Evolutionary conservation across 2,329 filamentous ascomycete genomes (phyloP), one percentile per base, ranked within the genome.

Genomic region (Elsinoe necatrix): DNA sequence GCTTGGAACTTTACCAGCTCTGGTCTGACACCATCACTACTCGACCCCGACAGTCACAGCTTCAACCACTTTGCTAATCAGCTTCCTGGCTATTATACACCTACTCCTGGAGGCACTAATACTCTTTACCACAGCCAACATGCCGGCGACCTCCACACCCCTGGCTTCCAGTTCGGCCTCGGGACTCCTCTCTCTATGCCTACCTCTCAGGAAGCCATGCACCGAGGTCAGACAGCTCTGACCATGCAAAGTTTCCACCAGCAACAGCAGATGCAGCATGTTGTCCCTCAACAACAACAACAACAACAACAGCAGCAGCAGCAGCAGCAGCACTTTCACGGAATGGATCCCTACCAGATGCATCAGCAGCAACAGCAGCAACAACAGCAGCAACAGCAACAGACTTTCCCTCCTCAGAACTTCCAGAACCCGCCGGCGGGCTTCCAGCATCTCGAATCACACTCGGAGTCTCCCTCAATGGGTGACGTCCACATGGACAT

Each of bases 81-180:
- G 61, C 81, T 86, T 45, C 81, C 87, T 14, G 87, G 85, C 12
- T 93, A 93, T 71, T 96, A 95, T 72, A 91, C 89, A 6, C 88
- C 91, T 1, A 95, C 89, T 1, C 87, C 89, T 1, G 88, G 87
- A 61, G 87, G 86, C 45, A 86, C 84, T 61, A 89, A 86, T 67
- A 86, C 87, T 16, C 73, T 92, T 62, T 95, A 90, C 67, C 89
- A 95, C 68, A 82, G 80, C 54, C 88, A 91, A 70, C 59, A 61
- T 54, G 87, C 89, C 35, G 87, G 89, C 52, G 90, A 95, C 70
- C 77, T 96, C 57, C 89, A 95, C 70, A 95, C 90, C 1, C 89
- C 90, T 3, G 84, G 81, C 29, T 76, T 91, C 65, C 81, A 81
- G 39, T 76, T 92, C 60, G 83, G 85, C 42, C 81, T 93, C 75